A percentile compares a stretch with the other conserved stretches of the same genome.
Conservation (phyloP, 2,329 filamentous ascomycete genomes). For the Calonectria ilicicola region DNA sequence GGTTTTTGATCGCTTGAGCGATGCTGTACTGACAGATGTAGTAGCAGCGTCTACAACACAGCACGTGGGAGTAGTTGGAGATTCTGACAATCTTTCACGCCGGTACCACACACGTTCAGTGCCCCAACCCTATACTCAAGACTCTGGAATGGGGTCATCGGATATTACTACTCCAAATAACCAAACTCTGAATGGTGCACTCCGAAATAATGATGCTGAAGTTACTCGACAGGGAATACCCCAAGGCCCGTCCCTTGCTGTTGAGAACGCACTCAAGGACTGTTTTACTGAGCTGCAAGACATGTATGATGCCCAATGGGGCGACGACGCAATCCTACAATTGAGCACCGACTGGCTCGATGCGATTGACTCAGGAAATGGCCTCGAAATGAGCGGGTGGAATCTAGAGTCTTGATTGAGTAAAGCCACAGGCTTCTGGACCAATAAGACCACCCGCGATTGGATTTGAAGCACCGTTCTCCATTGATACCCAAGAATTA, state of each 20-base stretch:
- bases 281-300: conserved; percentile 33
- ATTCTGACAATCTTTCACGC: not conserved
- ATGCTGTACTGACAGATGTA: conserved; percentile 53
- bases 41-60: not conserved
- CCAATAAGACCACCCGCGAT: not conserved
- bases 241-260: not conserved
- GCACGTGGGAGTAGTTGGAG: not conserved
- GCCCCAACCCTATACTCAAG: not conserved
- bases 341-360: conserved; percentile 39
- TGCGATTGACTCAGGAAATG: conserved; percentile 26
- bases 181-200: not conserved
- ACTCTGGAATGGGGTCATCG: not conserved
- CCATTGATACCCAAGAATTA: not conserved
- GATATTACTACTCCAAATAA: not conserved
- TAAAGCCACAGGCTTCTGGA: not conserved
- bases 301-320: conserved; percentile 37
- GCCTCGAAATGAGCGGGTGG: not conserved
- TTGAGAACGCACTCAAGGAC: conserved; percentile 26
- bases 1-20: conserved; percentile 56
- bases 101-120: not conserved
- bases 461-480: not conserved
- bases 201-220: not conserved
- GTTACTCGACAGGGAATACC: not conserved
- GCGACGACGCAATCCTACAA: conserved; percentile 38
- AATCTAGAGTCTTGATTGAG: not conserved